Evolutionary conservation across 306 rosid genomes (phyloP).

Genomic region (Rosa lucieae): DNA sequence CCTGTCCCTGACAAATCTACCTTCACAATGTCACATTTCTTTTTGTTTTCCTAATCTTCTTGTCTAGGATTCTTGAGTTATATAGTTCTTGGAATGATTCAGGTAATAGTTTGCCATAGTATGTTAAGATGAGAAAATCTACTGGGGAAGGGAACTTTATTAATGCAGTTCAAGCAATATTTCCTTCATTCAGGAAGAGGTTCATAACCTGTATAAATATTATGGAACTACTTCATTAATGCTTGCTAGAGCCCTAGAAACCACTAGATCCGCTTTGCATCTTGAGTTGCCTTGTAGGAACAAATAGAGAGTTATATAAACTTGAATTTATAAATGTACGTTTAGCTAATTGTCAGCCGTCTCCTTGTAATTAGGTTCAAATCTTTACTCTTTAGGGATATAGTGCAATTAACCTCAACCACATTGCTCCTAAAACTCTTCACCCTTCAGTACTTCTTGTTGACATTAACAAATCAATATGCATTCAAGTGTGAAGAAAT

Average conservation of each 20-base stretch:
- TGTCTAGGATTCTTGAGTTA: neutral
- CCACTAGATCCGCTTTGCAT: neutral
- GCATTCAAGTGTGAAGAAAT: too few species aligned
- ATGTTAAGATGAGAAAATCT: neutral
- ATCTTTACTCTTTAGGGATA: neutral
- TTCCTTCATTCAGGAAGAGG: neutral
- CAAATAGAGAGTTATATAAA: neutral
- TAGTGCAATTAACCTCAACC: neutral
- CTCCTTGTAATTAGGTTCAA: neutral
- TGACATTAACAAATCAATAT: too few species aligned
- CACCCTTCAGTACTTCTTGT: neutral
- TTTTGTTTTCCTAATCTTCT: constrained; percentile 4
- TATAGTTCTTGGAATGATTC: constrained; percentile 6
- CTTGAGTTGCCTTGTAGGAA: neutral
- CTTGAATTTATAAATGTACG: neutral
- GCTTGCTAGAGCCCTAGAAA: neutral
- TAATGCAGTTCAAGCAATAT: neutral
- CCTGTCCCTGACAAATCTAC: constrained; percentile 12
- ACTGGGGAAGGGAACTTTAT: neutral
- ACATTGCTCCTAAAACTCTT: neutral
- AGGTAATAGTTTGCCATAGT: neutral
- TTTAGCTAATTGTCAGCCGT: neutral
- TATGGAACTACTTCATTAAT: neutral
- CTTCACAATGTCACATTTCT: neutral
- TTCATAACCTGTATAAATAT: neutral